Conservation (phyloP, 1,284 basidiomycete genomes). For the Heliocybe sulcata region DNA sequence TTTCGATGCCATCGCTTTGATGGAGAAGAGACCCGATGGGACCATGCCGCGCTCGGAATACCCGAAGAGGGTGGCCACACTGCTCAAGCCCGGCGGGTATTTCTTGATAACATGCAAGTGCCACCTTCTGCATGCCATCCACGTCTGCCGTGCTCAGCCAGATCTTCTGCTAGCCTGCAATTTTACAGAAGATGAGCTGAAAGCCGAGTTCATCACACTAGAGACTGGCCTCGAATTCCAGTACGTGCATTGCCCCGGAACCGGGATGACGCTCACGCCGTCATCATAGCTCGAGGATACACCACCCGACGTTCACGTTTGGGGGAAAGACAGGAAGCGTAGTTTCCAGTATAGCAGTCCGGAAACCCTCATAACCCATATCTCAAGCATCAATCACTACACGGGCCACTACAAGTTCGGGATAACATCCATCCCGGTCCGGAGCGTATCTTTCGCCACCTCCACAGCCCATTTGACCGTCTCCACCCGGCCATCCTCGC, state of each 20-base stretch:
- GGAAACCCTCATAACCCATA: constrained; percentile 27
- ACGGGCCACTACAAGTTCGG: constrained; percentile 25
- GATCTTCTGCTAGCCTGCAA: constrained; percentile 67
- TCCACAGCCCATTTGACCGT: constrained; percentile 58
- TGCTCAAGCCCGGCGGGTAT: constrained; percentile 61
- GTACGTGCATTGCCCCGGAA: constrained; percentile 31
- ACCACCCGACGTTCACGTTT: constrained; percentile 67
- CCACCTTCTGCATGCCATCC: background rate
- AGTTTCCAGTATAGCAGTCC: constrained; percentile 70
- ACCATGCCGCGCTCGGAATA: constrained; percentile 53
- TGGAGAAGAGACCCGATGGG: constrained; percentile 51
- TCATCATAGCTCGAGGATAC: constrained; percentile 56
- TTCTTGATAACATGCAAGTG: constrained; percentile 81
- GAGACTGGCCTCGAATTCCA: constrained; percentile 51
- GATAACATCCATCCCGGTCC: constrained; percentile 50
- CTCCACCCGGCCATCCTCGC: constrained; percentile 30
- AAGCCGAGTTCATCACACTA: constrained; percentile 41
- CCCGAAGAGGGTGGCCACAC: constrained; percentile 45
- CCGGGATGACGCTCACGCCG: background rate
- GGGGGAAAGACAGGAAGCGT: constrained; percentile 72
- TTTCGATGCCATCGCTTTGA: constrained; percentile 83
- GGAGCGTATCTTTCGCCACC: constrained; percentile 62
- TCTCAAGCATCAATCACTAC: constrained; percentile 1
- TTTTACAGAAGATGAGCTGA: constrained; percentile 81
- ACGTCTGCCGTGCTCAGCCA: background rate